Conservation (phyloP, 176 grass and related monocot genomes). For the Musa schizocarpa region DNA sequence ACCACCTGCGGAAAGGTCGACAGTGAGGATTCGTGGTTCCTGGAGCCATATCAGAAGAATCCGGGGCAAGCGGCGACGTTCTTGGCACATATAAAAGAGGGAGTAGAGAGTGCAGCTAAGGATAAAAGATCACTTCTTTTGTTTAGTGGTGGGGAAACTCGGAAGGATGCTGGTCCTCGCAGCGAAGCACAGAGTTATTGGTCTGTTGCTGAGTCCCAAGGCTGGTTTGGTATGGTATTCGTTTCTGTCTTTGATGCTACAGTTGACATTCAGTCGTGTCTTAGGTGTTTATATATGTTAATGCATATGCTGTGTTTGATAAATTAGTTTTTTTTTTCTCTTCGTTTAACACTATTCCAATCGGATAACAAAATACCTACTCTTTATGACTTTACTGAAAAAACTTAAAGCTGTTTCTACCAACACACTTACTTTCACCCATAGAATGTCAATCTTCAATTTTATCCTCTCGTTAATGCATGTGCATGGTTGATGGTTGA, state of each 20-base stretch:
- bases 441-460: not conserved
- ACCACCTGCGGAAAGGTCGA: constrained; percentile 46
- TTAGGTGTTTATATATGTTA: not conserved
- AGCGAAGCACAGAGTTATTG: constrained; percentile 98
- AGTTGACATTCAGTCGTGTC: not conserved
- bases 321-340: not conserved
- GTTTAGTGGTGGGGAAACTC: constrained; percentile 86
- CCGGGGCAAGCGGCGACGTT: constrained; percentile 76
- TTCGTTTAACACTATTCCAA: not conserved
- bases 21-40: constrained; percentile 71
- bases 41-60: constrained; percentile 84
- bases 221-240: constrained; percentile 62
- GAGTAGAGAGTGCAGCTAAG: constrained; percentile 42
- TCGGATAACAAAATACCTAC: not conserved
- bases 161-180: constrained; percentile 67
- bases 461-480: not conserved
- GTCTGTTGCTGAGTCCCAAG: constrained; percentile 61
- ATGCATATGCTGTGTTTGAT: not conserved
- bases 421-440: not conserved
- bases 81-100: constrained; percentile 70
- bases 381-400: not conserved
- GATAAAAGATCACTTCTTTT: constrained; percentile 60
- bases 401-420: not conserved
- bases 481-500: not conserved
- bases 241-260: not conserved